phyloP scores from a whole-genome alignment of 208 protist species.

The Trypanosoma caninum region DNA sequence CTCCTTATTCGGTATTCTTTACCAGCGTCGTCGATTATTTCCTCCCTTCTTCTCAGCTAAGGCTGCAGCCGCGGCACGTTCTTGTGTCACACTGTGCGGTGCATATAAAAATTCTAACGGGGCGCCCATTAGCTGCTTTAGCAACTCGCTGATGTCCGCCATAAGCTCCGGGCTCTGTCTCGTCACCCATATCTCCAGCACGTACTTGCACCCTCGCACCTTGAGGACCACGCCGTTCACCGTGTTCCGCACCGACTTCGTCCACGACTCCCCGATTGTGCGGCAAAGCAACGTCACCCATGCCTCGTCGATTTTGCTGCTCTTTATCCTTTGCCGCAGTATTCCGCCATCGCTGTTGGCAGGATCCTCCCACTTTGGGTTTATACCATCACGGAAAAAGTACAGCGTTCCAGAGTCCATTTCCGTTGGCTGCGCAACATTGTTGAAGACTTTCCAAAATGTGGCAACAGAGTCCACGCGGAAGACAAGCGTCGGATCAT shows the following conservation, averaged over 20 bases:
- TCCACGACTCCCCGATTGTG: slow-evolving; percentile 85
- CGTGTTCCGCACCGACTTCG: slow-evolving; percentile 48
- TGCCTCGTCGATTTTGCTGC: slow-evolving; percentile 56
- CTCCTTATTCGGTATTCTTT: slow-evolving; percentile 9
- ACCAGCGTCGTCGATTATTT: slow-evolving; percentile 29
- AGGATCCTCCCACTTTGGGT: slow-evolving; percentile 95
- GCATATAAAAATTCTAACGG: slow-evolving; percentile 54
- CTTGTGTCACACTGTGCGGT: slow-evolving; percentile 58
- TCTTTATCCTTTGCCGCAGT: slow-evolving; percentile 44
- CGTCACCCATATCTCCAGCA: slow-evolving; percentile 84
- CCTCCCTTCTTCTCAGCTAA: slow-evolving; percentile 50
- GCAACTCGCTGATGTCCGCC: slow-evolving; percentile 59
- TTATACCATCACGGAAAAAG: slow-evolving; percentile 94
- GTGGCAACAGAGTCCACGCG: slow-evolving; percentile 74
- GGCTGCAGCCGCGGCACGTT: slow-evolving; percentile 42
- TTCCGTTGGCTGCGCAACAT: slow-evolving; percentile 78
- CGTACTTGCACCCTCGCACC: slow-evolving; percentile 63
- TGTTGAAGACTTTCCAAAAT: slow-evolving; percentile 93
- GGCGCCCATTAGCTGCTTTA: slow-evolving; percentile 47
- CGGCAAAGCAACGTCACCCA: slow-evolving; percentile 81
- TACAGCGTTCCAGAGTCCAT: slow-evolving; percentile 88
- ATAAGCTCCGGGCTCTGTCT: slow-evolving; percentile 54
- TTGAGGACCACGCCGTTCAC: slow-evolving; percentile 84
- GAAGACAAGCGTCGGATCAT: slow-evolving; percentile 81
- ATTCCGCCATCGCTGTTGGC: slow-evolving; percentile 90